Evolutionary conservation across 192 early-diverging fungal species (phyloP).

Genomic region (Coemansia sp.): DNA sequence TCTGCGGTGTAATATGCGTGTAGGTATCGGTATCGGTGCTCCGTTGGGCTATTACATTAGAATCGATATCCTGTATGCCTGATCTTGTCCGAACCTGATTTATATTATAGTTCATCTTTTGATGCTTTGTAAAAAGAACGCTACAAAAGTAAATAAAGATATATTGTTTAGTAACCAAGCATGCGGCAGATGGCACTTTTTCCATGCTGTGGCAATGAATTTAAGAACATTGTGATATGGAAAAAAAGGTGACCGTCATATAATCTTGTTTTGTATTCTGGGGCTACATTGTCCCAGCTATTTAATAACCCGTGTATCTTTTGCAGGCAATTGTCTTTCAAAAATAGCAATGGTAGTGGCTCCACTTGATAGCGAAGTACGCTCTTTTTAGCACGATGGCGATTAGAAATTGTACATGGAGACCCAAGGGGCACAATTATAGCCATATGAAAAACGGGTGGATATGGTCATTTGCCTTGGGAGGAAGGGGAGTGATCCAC

Average conservation of each 20-base stretch:
- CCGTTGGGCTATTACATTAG: background rate
- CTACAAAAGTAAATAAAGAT: background rate
- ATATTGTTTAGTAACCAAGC: background rate
- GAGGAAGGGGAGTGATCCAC: background rate
- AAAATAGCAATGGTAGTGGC: background rate
- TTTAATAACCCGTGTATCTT: background rate
- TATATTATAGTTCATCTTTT: background rate
- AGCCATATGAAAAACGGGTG: background rate
- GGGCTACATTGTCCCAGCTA: background rate
- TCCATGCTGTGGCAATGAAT: conserved; percentile 3
- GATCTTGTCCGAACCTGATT: background rate
- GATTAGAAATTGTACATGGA: background rate
- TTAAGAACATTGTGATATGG: background rate
- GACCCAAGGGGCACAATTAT: background rate
- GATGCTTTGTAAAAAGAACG: background rate
- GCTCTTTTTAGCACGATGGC: background rate
- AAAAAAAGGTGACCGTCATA: background rate
- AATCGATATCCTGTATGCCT: background rate
- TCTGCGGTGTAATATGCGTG: background rate
- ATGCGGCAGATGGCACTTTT: background rate
- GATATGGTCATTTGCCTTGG: background rate
- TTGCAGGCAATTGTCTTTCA: background rate
- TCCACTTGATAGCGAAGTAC: background rate
- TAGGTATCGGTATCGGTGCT: background rate
- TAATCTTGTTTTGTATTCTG: background rate